Conservation (phyloP, 768 basidiomycete genomes). For the Tephrocybe sp. region DNA sequence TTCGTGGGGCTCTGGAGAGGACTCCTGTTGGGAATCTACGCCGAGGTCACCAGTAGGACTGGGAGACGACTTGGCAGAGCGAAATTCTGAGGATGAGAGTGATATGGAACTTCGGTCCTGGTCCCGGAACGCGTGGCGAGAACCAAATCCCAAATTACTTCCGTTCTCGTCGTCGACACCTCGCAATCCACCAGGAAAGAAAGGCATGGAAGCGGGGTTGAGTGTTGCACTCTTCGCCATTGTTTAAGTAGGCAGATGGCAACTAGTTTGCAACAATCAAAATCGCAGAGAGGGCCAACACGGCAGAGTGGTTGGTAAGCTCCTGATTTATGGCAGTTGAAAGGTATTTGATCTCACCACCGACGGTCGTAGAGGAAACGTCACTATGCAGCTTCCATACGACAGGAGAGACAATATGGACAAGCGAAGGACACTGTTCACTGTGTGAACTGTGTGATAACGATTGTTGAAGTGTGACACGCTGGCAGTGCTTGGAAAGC, state of each 20-base stretch:
- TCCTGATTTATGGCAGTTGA: constrained; percentile 22
- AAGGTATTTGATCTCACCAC: constrained; percentile 26
- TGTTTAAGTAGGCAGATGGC: constrained; percentile 33
- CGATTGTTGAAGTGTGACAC: constrained; percentile 7
- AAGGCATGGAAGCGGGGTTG: constrained; percentile 82
- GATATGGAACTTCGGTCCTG: constrained; percentile 54
- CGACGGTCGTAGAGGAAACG: constrained; percentile 21
- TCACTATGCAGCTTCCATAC: constrained; percentile 45
- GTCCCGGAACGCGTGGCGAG: constrained; percentile 45
- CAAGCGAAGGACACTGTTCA: constrained; percentile 9
- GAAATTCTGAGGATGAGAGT: constrained; percentile 62
- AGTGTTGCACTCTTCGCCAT: constrained; percentile 79
- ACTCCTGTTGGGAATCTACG: constrained; percentile 34
- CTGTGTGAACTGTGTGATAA: constrained; percentile 6
- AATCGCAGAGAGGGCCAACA: constrained; percentile 29
- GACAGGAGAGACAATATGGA: constrained; percentile 14
- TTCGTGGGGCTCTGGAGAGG: constrained; percentile 37
- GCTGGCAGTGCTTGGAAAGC: constrained; percentile 8
- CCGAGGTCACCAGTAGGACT: constrained; percentile 49
- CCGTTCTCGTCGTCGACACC: constrained; percentile 54
- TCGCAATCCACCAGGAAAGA: constrained; percentile 74
- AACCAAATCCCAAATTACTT: constrained; percentile 42
- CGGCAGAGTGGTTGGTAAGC: constrained; percentile 30
- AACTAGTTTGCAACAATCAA: constrained; percentile 39
- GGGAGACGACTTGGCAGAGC: constrained; percentile 70